Base-by-base conservation (phyloP, 768 basidiomycete species). In the Lepiota venenata region DNA sequence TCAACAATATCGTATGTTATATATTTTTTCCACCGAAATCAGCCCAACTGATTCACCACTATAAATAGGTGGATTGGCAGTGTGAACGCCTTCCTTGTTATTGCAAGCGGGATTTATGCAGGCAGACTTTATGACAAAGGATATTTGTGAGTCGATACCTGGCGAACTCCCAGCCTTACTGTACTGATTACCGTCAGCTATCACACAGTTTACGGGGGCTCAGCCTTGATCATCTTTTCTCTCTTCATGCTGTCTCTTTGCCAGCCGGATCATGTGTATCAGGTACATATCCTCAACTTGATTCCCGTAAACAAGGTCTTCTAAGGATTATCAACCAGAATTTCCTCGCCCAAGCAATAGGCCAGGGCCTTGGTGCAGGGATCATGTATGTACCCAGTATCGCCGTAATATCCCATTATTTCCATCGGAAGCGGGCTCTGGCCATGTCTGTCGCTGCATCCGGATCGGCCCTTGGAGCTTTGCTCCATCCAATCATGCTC, bases 401-500 rank as follows among this genome's bases (percentile, higher is more conserved):
- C 50, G 70, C 72, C 1, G 66, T 81, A 27, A 56, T 77, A 25
- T 70, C 74, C 3, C 78, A 79, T 42, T 72, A 78, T 57, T 83
- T 80, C 64, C 63, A 65, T 40, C 60, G 57, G 15, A 68, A 71
- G 4, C 72, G 74, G 15, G 71, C 74, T 9, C 62, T 78, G 22
- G 80, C 77, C 0, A 78, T 79, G 66, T 74, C 79, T 9, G 57
- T 66, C n/a, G 60, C 59, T 40, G 57, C 60, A 14, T 50, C 66
- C 15, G 68, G 63, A 6, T 63, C 63, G 4, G 61, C 65, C 2
- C 60, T 69, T 12, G 69, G 69, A 10, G 66, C 64, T 1, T 54
- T 79, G 18, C 59, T 81, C 2, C 75, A 77, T 56, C 77, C 79
- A 2, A 76, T 80, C 55, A 73, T 82, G 71, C 64, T 84, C 42